Percentiles rank a stretch among this genome's conserved stretches.
phyloP scores from a whole-genome alignment of 2,329 filamentous ascomycete genomes.

The Mycosphaerella arachidis region DNA sequence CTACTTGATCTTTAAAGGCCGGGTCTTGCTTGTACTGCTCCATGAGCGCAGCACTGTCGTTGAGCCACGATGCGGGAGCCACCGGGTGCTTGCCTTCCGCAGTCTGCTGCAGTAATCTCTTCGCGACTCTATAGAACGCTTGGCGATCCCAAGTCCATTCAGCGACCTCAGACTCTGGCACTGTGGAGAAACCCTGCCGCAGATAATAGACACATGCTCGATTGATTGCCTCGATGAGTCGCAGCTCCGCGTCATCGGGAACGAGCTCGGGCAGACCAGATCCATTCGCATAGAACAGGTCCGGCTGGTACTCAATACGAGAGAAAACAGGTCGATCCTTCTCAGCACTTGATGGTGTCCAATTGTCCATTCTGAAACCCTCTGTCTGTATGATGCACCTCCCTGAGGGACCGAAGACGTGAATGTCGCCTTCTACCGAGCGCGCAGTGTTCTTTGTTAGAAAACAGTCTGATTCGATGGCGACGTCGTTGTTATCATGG shows the following conservation, averaged over 20 bases:
- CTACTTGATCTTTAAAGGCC: slow-evolving; percentile 10
- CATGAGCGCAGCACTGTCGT: slow-evolving; percentile 14
- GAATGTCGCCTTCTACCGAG: slow-evolving; percentile 18
- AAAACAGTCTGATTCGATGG: slow-evolving; percentile 18
- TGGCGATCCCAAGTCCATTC: slow-evolving; percentile 18
- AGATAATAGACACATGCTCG: slow-evolving; percentile 15
- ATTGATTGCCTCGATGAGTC: slow-evolving; percentile 17
- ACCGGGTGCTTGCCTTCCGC: slow-evolving; percentile 11
- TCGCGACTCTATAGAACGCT: slow-evolving; percentile 13
- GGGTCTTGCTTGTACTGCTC: slow-evolving; percentile 11
- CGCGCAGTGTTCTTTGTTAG: slow-evolving; percentile 16
- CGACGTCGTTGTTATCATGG: slow-evolving; percentile 21
- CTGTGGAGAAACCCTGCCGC: slow-evolving; percentile 11
- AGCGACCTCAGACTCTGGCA: slow-evolving; percentile 9
- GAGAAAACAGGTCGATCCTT: slow-evolving; percentile 18
- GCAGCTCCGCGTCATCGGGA: slow-evolving; percentile 9
- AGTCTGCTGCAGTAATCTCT: slow-evolving; percentile 10
- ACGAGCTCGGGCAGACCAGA: slow-evolving; percentile 10
- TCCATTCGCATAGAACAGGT: slow-evolving; percentile 14
- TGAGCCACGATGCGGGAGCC: slow-evolving; percentile 8
- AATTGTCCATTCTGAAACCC: slow-evolving; percentile 19
- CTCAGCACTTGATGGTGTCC: slow-evolving; percentile 9
- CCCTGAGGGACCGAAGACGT: slow-evolving; percentile 20
- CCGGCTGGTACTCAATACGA: slow-evolving; percentile 12
- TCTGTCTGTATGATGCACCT: slow-evolving; percentile 15